phyloP scores from a whole-genome alignment of 2,329 filamentous ascomycete genomes.

The Samsoniella hepiali region DNA sequence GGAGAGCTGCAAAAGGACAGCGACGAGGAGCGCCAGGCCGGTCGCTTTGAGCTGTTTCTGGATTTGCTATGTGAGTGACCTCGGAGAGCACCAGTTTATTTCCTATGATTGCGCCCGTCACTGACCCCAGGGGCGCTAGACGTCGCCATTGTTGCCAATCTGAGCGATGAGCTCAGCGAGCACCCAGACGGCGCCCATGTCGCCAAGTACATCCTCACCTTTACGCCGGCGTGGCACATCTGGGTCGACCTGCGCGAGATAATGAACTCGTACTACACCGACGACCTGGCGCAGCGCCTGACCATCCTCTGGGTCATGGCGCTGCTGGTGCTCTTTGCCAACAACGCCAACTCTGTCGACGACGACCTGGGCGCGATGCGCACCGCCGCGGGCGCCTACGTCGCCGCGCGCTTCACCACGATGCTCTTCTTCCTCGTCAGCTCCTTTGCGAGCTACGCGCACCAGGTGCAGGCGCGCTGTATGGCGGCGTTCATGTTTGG shows the following conservation, averaged over 20 bases:
- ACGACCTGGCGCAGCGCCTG: constrained; percentile 45
- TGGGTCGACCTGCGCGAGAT: constrained; percentile 49
- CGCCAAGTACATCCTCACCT: constrained; percentile 47
- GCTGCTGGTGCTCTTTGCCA: constrained; percentile 45
- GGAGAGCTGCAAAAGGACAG: constrained; percentile 39
- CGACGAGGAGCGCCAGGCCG: constrained; percentile 43
- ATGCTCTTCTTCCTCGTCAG: constrained; percentile 40
- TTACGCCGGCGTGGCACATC: constrained; percentile 48
- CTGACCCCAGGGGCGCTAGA: constrained; percentile 23
- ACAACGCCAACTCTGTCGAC: constrained; percentile 44
- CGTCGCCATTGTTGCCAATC: constrained; percentile 49
- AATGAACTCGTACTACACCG: constrained; percentile 52
- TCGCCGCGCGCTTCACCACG: constrained; percentile 42
- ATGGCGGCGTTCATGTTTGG: constrained; percentile 41
- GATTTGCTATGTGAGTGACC: constrained; percentile 41
- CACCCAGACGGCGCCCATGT: constrained; percentile 41
- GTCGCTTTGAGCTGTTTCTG: constrained; percentile 48
- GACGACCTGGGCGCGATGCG: constrained; percentile 43
- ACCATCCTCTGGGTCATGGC: constrained; percentile 51
- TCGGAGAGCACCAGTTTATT: neutral
- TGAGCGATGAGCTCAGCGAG: constrained; percentile 46
- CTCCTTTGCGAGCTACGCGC: constrained; percentile 46
- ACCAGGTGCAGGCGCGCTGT: constrained; percentile 43
- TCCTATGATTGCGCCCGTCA: neutral
- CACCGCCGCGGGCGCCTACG: constrained; percentile 44